A percentile compares a stretch with the other conserved stretches of the same genome.
Evolutionary conservation across 768 basidiomycete species (phyloP).

Genomic region (Boletus rubroflammeus): DNA sequence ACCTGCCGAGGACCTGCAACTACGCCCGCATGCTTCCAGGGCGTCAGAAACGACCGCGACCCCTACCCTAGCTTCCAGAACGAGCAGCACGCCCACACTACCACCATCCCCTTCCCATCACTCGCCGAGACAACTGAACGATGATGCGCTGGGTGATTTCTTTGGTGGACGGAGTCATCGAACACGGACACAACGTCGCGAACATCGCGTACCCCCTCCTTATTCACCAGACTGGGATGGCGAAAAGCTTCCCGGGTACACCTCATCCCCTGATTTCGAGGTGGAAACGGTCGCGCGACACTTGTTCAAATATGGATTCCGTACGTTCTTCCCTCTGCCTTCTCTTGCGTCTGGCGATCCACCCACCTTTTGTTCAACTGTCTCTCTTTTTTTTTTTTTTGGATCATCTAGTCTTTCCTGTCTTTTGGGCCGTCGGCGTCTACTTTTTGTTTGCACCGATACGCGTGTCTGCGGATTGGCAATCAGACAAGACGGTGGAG

Average conservation of each 20-base stretch:
- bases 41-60: conserved; percentile 21
- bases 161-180: conserved; percentile 29
- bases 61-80: conserved; percentile 10
- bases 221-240: conserved; percentile 42
- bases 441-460: conserved; percentile 54
- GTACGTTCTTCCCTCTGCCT: conserved; percentile 39
- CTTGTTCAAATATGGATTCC: conserved; percentile 61
- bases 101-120: conserved; percentile 21
- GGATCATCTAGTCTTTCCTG: conserved; percentile 48
- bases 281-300: conserved; percentile 54
- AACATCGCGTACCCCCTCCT: conserved; percentile 35
- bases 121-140: conserved; percentile 23
- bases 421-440: conserved; percentile 59
- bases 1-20: conserved; percentile 18
- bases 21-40: conserved; percentile 22
- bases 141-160: conserved; percentile 32
- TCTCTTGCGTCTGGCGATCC: not conserved
- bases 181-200: conserved; percentile 20
- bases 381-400: not conserved
- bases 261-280: conserved; percentile 37
- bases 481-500: conserved; percentile 51
- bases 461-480: conserved; percentile 48
- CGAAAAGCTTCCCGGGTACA: conserved; percentile 28
- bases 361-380: not conserved
- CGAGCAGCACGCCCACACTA: conserved; percentile 19